phyloP scores from a whole-genome alignment of 306 rosid species.

The Vigna hirtella region DNA sequence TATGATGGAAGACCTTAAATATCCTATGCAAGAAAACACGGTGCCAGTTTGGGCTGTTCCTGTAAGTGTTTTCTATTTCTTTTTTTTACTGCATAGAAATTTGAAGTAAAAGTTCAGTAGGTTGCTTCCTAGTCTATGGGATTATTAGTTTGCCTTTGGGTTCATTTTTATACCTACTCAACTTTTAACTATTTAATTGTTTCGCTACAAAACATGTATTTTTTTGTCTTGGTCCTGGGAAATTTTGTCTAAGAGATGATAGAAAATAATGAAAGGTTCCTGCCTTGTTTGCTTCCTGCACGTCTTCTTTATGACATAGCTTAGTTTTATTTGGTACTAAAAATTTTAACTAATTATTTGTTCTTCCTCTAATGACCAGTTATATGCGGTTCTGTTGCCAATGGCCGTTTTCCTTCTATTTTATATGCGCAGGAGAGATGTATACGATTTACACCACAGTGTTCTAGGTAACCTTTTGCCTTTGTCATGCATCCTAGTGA shows the following conservation, averaged over 20 bases:
- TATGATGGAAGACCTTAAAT: conserved; percentile 89
- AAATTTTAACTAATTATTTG: not conserved
- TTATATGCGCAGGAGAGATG: conserved; percentile 78
- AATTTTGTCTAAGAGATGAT: conserved; percentile 4
- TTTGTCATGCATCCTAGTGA: not conserved
- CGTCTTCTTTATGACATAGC: not conserved
- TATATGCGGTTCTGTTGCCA: conserved; percentile 85
- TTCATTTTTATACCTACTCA: not conserved
- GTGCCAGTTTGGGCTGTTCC: conserved; percentile 97
- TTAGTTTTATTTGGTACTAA: conserved; percentile 24
- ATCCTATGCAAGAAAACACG: conserved; percentile 78
- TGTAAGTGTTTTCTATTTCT: conserved; percentile 50
- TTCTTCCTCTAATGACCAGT: conserved; percentile 55
- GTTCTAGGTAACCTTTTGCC: conserved; percentile 65
- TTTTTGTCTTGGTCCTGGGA: not conserved
- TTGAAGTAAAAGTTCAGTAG: conserved; percentile 7
- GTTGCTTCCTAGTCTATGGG: conserved; percentile 31
- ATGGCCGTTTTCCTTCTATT: conserved; percentile 62
- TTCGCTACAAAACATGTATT: not conserved
- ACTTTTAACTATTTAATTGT: not conserved
- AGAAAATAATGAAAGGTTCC: not conserved
- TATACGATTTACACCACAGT: conserved; percentile 90
- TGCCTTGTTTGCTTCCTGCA: not conserved
- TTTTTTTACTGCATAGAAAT: not conserved
- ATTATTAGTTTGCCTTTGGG: conserved; percentile 5